phyloP scores from a whole-genome alignment of 306 rosid species.

The Spatholobus suberectus region DNA sequence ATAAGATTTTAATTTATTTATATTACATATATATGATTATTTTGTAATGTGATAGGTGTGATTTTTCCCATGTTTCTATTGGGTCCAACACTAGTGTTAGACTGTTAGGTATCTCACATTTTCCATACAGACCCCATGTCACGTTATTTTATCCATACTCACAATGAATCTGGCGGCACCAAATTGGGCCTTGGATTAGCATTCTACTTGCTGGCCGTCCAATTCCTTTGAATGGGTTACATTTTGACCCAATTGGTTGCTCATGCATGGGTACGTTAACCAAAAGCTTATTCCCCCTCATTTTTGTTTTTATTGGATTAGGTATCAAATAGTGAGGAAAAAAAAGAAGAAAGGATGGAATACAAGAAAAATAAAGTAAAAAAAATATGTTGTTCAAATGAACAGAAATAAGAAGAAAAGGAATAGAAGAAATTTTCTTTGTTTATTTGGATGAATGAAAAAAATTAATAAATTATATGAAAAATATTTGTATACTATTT shows the following conservation, averaged over 20 bases:
- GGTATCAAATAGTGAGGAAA: not conserved
- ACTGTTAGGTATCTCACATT: too few relatives aligned
- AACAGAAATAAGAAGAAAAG: not conserved
- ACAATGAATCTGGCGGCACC: not conserved
- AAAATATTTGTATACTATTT: too few relatives aligned
- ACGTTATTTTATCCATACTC: not conserved
- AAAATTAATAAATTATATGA: too few relatives aligned
- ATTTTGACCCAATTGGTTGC: not conserved
- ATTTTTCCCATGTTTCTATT: too few relatives aligned
- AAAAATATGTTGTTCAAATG: not conserved
- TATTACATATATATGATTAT: too few relatives aligned
- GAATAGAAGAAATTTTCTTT: too few relatives aligned
- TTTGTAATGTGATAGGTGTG: too few relatives aligned
- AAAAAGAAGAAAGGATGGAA: too few relatives aligned
- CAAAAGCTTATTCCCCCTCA: not conserved
- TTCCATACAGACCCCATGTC: not conserved
- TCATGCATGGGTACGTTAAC: not conserved
- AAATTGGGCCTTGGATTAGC: not conserved
- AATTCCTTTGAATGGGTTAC: not conserved
- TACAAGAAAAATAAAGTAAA: too few relatives aligned
- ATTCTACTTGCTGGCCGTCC: not conserved
- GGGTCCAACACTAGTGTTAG: too few relatives aligned
- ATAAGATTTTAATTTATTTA: too few relatives aligned
- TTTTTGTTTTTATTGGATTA: not conserved
- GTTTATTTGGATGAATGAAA: too few relatives aligned